phyloP scores from a whole-genome alignment of 495 filamentous ascomycete genomes.

The Jackrogersella multiformis region DNA sequence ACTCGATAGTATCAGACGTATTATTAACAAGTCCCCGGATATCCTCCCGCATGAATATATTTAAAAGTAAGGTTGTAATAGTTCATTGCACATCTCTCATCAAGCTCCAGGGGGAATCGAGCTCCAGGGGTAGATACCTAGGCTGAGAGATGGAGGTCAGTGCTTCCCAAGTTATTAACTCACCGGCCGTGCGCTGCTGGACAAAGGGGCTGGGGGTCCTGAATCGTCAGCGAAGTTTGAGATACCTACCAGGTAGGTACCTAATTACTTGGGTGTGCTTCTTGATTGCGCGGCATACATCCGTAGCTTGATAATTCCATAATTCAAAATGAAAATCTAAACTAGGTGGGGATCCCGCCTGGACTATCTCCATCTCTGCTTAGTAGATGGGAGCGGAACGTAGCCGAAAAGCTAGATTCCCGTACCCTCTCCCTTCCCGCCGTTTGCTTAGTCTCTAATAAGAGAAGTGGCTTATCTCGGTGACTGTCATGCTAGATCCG shows the following conservation, averaged over 20 bases:
- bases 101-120: slow-evolving; percentile 12
- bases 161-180: slow-evolving; percentile 22
- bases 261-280: neutral
- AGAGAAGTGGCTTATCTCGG: slow-evolving; percentile 11
- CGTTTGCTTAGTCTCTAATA: neutral
- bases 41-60: slow-evolving; percentile 34
- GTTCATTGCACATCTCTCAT: slow-evolving; percentile 28
- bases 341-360: slow-evolving; percentile 16
- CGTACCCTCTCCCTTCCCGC: slow-evolving; percentile 10
- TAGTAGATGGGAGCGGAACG: slow-evolving; percentile 29
- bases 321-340: neutral
- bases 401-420: slow-evolving; percentile 34
- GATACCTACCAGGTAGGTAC: neutral
- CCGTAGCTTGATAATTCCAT: slow-evolving; percentile 6
- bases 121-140: too few species aligned
- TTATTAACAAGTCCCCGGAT: slow-evolving; percentile 30
- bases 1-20: slow-evolving; percentile 23
- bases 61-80: slow-evolving; percentile 16
- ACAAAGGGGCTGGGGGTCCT: neutral
- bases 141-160: slow-evolving; percentile 20
- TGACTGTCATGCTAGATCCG: neutral
- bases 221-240: slow-evolving; percentile 12
- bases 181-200: slow-evolving; percentile 11
- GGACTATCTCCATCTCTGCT: slow-evolving; percentile 20
- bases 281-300: slow-evolving; percentile 11